Evolutionary conservation across 75 land plant species (phyloP), one percentile per base, ranked within the genome.

Genomic region (Selaginella tamariscina): DNA sequence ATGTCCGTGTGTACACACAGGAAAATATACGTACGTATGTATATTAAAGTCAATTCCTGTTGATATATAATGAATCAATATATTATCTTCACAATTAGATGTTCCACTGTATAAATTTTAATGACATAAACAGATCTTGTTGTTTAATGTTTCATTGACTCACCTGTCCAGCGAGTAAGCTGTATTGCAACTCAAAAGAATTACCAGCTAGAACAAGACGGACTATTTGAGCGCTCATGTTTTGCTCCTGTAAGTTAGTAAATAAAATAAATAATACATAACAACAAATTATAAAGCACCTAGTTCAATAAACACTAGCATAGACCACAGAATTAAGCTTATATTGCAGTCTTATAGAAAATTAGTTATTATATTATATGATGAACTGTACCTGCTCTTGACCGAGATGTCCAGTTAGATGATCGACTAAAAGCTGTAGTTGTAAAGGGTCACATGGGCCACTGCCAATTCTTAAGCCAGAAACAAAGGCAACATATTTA

Each of bases 351-450:
- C n/a, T n/a, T n/a, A n/a, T n/a, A n/a, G n/a, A n/a, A n/a, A n/a
- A n/a, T n/a, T n/a, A n/a, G n/a, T n/a, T n/a, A 39, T 39, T 39
- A 5, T 39, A 15, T 5, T 39, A 39, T 39, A 39, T 39, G 49
- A 5, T 39, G 49, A 5, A 5, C n/a, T 31, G 27, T 28, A 91
- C 99, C 85, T 87, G 74, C 29, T 91, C 84, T 70, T 86, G 89
- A 56, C 99, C 99, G 30, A 86, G 74, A 79, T 91, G 89, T 22
- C 99, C 99, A 33, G 97, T 84, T 31, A 95, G 68, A 70, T 91
- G 86, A 70, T 95, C 99, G 68, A 95, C 83, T 56, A 95, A 75
- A 68, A 95, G 89, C 71, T 95, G 97, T 75, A 91, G 84, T 60
- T 84, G 84, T 1, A 95, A 88, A 29, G 91, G 99, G 77, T 91